These are phyloP conservation scores for Neospora caninum DNA, from an alignment of 169 alveolate genomes.

Conservation along the genomic window DNA sequence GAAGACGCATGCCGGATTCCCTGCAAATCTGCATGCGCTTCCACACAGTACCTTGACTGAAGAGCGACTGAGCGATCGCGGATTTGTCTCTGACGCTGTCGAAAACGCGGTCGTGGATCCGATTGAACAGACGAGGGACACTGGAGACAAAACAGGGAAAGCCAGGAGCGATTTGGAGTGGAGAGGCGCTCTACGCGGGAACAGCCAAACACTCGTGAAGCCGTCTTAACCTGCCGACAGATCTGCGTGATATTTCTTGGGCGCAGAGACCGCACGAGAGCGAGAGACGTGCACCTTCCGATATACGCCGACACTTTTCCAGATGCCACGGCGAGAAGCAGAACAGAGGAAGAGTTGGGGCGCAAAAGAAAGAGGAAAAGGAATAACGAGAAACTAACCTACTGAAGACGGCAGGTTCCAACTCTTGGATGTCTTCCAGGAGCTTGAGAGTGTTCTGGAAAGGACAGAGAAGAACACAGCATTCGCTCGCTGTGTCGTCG, in stretches of 20 bases:
- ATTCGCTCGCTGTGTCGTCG: too few relatives aligned
- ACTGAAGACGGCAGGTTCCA: slow-evolving; percentile 93
- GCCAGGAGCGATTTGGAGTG: too few relatives aligned
- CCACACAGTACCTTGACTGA: slow-evolving; percentile 75
- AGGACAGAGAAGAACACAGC: not conserved
- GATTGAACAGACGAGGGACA: slow-evolving; percentile 95
- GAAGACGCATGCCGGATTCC: too few relatives aligned
- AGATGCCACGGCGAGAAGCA: not conserved
- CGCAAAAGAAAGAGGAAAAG: not conserved
- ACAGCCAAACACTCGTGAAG: too few relatives aligned
- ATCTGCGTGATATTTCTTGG: too few relatives aligned
- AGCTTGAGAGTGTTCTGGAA: slow-evolving; percentile 75
- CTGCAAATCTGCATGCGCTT: not conserved
- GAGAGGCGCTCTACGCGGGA: too few relatives aligned
- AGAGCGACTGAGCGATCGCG: slow-evolving; percentile 74
- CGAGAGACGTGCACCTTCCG: too few relatives aligned
- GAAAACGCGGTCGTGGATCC: slow-evolving; percentile 90
- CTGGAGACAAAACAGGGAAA: slow-evolving; percentile 54
- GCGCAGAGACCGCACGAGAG: too few relatives aligned
- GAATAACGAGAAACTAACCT: slow-evolving; percentile 28
- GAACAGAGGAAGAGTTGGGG: not conserved
- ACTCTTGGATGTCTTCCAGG: slow-evolving; percentile 89
- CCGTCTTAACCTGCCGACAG: too few relatives aligned
- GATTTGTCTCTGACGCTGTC: slow-evolving; percentile 80
- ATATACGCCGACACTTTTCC: too few relatives aligned